Evolutionary conservation across 75 land plant species (phyloP), one percentile per base, ranked within the genome.

Genomic region (Selaginella tamariscina): DNA sequence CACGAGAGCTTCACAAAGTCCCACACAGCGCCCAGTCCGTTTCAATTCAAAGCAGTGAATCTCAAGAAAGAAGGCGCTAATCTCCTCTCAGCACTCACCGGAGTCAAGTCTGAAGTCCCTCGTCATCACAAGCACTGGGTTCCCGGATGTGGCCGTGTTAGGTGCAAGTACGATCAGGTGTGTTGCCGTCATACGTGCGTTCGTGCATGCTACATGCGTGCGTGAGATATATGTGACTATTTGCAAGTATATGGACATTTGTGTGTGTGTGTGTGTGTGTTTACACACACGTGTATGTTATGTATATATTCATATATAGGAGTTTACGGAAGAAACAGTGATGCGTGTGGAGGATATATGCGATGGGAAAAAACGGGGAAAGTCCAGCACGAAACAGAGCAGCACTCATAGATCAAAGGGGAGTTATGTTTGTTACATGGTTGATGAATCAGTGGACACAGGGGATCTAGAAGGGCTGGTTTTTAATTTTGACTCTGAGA

Each of bases 91-190:
- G 5, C 18, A 5, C 62, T 59, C 8, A 59, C 62, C 8, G 62
- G 62, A 2, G 62, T 59, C 24, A 27, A 59, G 62, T 9, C 24
- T n/a, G 62, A 59, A 9, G 26, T 59, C 26, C 5, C 62, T 8
- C 26, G 62, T 21, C n/a, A n/a, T n/a, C 62, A 21, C 23, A 21
- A 27, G 26, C 26, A 23, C 8, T 23, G 62, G 27, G 27, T 59
- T 2, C 62, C 62, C n/a, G 26, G 62, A 2, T 59, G 62, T 21
- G 62, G 62, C 24, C 62, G 62, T 59, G 26, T 59, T 8, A 5
- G 62, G 23, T 59, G 62, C n/a, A 59, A 27, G 26, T 59, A 59
- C 26, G 62, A 59, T 8, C 62, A 59, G n/a, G n/a, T n/a, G n/a
- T n/a, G n/a, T n/a, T n/a, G n/a, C n/a, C n/a, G n/a, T n/a, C n/a